These are phyloP conservation scores for Asterionellopsis glacialis DNA, from an alignment of 108 stramenopile species.

Conservation along the genomic window DNA sequence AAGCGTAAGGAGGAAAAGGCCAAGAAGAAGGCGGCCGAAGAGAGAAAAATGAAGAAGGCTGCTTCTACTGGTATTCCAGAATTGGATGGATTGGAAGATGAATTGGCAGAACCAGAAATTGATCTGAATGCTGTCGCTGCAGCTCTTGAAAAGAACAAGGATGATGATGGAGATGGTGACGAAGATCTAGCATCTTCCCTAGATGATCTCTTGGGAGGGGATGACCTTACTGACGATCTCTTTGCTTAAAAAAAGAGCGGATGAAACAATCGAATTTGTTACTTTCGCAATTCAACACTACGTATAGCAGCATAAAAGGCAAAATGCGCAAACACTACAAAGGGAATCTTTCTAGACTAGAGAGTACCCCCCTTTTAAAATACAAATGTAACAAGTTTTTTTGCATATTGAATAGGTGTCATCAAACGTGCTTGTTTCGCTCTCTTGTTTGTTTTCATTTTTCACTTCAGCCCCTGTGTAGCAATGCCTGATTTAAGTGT, in stretches of 20 bases:
- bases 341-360: too few relatives aligned
- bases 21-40: constrained; percentile 63
- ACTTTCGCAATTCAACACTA: too few relatives aligned
- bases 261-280: too few relatives aligned
- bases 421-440: too few relatives aligned
- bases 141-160: constrained; percentile 17
- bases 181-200: constrained; percentile 64
- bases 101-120: constrained; percentile 14
- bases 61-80: constrained; percentile 20
- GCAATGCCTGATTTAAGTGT: too few relatives aligned
- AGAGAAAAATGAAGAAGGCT: constrained; percentile 23
- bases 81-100: constrained; percentile 12
- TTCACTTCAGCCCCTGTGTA: too few relatives aligned
- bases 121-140: constrained; percentile 13
- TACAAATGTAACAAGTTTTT: too few relatives aligned
- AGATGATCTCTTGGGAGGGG: constrained; percentile 69
- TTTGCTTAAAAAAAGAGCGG: constrained; percentile 36
- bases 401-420: too few relatives aligned
- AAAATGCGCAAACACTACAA: too few relatives aligned
- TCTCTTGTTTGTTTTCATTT: too few relatives aligned
- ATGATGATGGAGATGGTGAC: constrained; percentile 50
- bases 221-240: constrained; percentile 70
- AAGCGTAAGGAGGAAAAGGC: constrained; percentile 63
- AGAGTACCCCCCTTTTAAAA: too few relatives aligned
- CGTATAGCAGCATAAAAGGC: too few relatives aligned